These are phyloP conservation scores for Magnaporthales sp. DNA, from an alignment of 2,329 filamentous ascomycete genomes.

Conservation along the genomic window DNA sequence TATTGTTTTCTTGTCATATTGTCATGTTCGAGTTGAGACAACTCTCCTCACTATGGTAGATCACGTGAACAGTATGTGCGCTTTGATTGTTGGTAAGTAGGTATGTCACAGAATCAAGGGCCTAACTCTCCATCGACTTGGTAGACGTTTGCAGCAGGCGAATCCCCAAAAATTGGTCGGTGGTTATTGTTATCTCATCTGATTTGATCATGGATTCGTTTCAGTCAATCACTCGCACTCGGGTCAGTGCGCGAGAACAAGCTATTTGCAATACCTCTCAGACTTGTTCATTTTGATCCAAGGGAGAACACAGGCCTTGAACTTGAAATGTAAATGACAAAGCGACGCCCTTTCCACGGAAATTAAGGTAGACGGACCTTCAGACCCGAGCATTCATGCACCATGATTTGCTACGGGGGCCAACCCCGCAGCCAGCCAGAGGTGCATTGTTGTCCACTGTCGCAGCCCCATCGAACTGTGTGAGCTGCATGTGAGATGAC, in stretches of 20 bases:
- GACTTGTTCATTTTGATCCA: neutral
- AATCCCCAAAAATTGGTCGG: neutral
- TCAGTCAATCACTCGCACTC: neutral
- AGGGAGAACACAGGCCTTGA: neutral
- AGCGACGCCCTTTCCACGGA: neutral
- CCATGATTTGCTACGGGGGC: neutral
- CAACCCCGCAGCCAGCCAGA: neutral
- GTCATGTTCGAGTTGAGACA: neutral
- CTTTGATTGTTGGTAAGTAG: too few species aligned
- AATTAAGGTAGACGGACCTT: neutral
- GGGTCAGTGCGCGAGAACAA: neutral
- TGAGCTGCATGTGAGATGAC: neutral
- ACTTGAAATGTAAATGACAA: neutral
- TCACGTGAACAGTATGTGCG: neutral
- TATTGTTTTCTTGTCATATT: neutral
- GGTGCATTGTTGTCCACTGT: neutral
- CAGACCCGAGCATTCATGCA: neutral
- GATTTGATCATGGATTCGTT: neutral
- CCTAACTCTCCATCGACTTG: neutral
- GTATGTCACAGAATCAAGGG: too few species aligned
- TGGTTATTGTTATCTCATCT: neutral
- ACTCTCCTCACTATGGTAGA: neutral
- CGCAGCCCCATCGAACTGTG: neutral
- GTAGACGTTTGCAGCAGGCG: neutral
- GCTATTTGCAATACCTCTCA: neutral